These are phyloP conservation scores for Alternaria infectoria DNA, from an alignment of 2,329 filamentous ascomycete genomes.

Conservation along the genomic window DNA sequence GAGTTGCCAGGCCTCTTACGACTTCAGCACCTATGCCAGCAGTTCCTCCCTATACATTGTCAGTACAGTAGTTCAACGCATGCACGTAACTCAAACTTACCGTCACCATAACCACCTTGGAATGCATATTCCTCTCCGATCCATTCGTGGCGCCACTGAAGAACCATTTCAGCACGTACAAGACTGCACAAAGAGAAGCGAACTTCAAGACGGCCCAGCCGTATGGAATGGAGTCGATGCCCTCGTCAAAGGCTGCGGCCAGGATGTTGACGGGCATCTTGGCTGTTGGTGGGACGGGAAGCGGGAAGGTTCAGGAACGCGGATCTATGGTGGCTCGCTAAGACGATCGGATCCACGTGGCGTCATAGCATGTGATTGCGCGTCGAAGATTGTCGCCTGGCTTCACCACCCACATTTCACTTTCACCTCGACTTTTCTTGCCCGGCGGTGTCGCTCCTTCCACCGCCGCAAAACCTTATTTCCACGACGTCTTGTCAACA, in stretches of 20 bases:
- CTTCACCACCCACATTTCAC: constrained; percentile 8
- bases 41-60: constrained; percentile 72
- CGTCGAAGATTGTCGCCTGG: constrained; percentile 18
- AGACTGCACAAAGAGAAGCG: constrained; percentile 58
- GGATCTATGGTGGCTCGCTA: constrained; percentile 34
- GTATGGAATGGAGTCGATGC: constrained; percentile 61
- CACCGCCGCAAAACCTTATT: constrained; percentile 3
- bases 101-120: constrained; percentile 91
- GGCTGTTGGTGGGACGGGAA: constrained; percentile 26
- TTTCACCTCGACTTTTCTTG: not conserved
- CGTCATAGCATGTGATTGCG: constrained; percentile 40
- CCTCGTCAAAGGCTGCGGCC: constrained; percentile 60
- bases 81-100: constrained; percentile 53
- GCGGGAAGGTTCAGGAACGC: constrained; percentile 22
- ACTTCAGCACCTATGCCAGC: constrained; percentile 86
- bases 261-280: constrained; percentile 69
- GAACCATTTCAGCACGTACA: constrained; percentile 73
- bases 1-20: constrained; percentile 73
- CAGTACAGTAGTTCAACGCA: constrained; percentile 5
- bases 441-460: constrained; percentile 14
- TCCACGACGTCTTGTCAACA: not conserved
- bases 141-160: constrained; percentile 76
- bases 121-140: constrained; percentile 85
- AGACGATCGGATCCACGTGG: constrained; percentile 28
- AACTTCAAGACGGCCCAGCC: constrained; percentile 60